These are phyloP conservation scores for Pichia sp. DNA, from an alignment of 1,139 yeast species.

Conservation along the genomic window DNA sequence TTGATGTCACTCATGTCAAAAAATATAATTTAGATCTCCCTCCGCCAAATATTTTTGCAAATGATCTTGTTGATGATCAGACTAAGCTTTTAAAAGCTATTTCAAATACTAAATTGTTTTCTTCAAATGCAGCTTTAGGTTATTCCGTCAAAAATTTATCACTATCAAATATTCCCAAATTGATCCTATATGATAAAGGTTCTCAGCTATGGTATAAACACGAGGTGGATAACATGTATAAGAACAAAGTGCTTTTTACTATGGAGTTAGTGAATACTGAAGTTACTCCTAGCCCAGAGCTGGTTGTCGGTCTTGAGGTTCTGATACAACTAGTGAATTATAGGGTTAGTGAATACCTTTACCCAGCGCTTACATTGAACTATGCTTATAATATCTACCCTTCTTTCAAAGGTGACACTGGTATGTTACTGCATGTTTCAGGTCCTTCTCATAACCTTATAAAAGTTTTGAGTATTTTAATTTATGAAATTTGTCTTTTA, in stretches of 20 bases:
- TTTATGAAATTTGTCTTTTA: slow-evolving; percentile 21
- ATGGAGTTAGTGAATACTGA: slow-evolving; percentile 35
- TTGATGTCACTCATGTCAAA: slow-evolving; percentile 12
- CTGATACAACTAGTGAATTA: slow-evolving; percentile 40
- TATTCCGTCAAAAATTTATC: slow-evolving; percentile 27
- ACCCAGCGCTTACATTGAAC: slow-evolving; percentile 44
- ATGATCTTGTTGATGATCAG: slow-evolving; percentile 26
- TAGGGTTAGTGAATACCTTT: slow-evolving; percentile 35
- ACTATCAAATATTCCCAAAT: slow-evolving; percentile 26
- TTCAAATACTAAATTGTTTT: slow-evolving; percentile 13
- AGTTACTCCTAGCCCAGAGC: slow-evolving; percentile 28
- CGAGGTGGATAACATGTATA: slow-evolving; percentile 22
- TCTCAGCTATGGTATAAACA: slow-evolving; percentile 48
- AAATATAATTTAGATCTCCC: slow-evolving; percentile 17
- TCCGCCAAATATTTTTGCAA: slow-evolving; percentile 29
- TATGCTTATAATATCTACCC: slow-evolving; percentile 50
- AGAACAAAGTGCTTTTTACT: slow-evolving; percentile 31
- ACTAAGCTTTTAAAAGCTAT: slow-evolving; percentile 23
- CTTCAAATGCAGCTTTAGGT: slow-evolving; percentile 29
- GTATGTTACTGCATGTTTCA: slow-evolving; percentile 40
- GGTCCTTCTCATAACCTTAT: slow-evolving; percentile 41
- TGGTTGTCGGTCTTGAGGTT: slow-evolving; percentile 42
- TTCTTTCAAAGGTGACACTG: slow-evolving; percentile 42
- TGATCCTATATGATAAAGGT: slow-evolving; percentile 23
- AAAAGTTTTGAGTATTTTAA: slow-evolving; percentile 27